These are phyloP conservation scores for Aureobasidium sp. DNA, from an alignment of 2,329 filamentous ascomycete genomes.

Conservation along the genomic window DNA sequence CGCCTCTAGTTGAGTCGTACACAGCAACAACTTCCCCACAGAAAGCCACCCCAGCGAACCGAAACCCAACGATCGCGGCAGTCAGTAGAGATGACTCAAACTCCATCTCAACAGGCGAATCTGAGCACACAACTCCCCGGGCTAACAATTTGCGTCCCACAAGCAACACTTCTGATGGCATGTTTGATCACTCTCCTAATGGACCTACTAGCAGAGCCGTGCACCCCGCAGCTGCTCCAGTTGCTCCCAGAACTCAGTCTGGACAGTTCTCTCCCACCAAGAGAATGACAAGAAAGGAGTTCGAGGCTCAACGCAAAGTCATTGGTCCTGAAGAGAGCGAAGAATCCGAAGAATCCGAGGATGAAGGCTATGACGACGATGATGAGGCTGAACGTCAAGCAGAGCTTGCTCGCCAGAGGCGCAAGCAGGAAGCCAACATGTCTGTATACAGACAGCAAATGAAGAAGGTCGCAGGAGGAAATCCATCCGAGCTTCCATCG, in stretches of 20 bases:
- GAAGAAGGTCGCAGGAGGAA: constrained; percentile 80
- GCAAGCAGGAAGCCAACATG: constrained; percentile 85
- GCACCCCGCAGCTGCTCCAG: constrained; percentile 14
- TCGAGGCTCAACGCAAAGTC: constrained; percentile 46
- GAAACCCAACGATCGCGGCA: background rate
- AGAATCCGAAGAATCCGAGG: constrained; percentile 49
- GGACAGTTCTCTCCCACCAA: constrained; percentile 35
- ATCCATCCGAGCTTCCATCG: constrained; percentile 34
- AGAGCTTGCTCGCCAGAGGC: constrained; percentile 64
- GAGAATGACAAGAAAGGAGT: constrained; percentile 84
- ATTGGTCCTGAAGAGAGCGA: constrained; percentile 32
- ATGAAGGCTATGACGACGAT: constrained; percentile 55
- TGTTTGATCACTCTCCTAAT: constrained; percentile 25
- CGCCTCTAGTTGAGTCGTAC: background rate
- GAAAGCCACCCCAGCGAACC: background rate
- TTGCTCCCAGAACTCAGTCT: background rate
- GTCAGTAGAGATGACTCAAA: constrained; percentile 4
- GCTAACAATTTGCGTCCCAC: constrained; percentile 13
- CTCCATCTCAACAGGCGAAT: constrained; percentile 15
- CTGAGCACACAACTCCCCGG: constrained; percentile 19
- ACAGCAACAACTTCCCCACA: background rate
- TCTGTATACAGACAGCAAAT: constrained; percentile 86
- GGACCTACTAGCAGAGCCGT: constrained; percentile 24
- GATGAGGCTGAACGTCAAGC: constrained; percentile 70
- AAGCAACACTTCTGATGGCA: constrained; percentile 14